phyloP scores from a whole-genome alignment of 192 early-diverging fungal genomes.

The Backusella mclennaniae region DNA sequence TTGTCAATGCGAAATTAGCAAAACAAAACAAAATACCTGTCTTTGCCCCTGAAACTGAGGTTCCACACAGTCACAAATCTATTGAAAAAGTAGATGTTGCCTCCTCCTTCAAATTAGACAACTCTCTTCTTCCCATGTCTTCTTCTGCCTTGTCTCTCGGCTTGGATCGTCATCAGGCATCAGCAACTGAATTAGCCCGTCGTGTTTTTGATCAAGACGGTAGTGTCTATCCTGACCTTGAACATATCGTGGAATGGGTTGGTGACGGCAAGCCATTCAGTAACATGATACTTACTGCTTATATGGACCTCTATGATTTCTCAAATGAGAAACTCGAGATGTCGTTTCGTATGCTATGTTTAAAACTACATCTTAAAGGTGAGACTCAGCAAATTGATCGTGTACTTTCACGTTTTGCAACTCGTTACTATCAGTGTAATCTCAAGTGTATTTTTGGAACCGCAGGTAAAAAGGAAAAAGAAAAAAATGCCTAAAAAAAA shows the following conservation, averaged over 20 bases:
- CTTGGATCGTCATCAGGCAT: not conserved
- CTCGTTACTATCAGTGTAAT: constrained; percentile 83
- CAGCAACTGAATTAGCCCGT: constrained; percentile 12
- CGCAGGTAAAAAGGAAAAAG: constrained; percentile 21
- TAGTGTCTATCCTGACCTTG: constrained; percentile 12
- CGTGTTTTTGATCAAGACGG: constrained; percentile 30
- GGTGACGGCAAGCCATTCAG: constrained; percentile 25
- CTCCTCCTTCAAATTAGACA: not conserved
- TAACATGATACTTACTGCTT: constrained; percentile 12
- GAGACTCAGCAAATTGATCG: constrained; percentile 94
- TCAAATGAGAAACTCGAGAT: constrained; percentile 18
- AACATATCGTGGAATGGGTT: constrained; percentile 32
- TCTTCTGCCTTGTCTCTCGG: not conserved
- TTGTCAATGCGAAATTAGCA: not conserved
- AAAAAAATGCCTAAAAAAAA: not conserved
- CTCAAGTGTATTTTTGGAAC: constrained; percentile 49
- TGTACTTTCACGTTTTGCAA: constrained; percentile 77
- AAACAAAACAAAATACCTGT: not conserved
- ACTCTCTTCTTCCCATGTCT: not conserved
- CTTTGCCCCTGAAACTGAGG: not conserved
- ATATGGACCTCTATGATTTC: constrained; percentile 33
- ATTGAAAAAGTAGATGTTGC: not conserved
- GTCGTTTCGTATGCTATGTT: constrained; percentile 54
- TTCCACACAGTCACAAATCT: not conserved
- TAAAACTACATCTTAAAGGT: constrained; percentile 80